Base-by-base conservation (phyloP, 768 basidiomycete species). In the Termitomyces sp. region DNA sequence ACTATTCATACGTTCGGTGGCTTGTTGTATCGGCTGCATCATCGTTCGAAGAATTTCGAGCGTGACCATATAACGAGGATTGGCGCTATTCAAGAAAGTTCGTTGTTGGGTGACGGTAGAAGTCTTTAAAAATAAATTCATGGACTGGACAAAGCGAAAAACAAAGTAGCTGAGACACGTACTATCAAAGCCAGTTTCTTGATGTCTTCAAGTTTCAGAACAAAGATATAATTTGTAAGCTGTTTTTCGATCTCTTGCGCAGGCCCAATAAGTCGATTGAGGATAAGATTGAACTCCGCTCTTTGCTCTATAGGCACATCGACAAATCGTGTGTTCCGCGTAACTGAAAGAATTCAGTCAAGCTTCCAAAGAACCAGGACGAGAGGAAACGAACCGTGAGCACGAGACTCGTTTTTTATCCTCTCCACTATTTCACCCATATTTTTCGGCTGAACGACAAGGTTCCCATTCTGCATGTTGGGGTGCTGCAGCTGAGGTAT, bases 131-230 rank as follows among this genome's bases (percentile, higher is more conserved):
- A 42, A 55, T 30, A 37, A 6, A 48, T 54, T 37, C 56, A 55
- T 51, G 44, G n/a, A 62, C 55, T 49, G 32, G 34, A 51, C 35
- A n/a, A 21, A n/a, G 19, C 43, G 27, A 52, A 52, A n/a, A 19
- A 40, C 43, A 46, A 17, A 21, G 48, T 12, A 35, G 45, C 9
- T 30, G 45, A 53, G 17, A 51, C 52, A 71, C 85, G 57, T 62
- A 88, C 88, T 52, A 86, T 83, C 12, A 73, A 66, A 35, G 85
- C 71, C 30, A 81, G 66, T 67, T 71, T 81, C 64, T 73, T 78
- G 49, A 87, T 71, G 43, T 79, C 79, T 12, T 83, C 80, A 40
- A 72, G 72, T 64, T 77, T 79, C 46, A 81, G 62, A 43, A 83
- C 66, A 21, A 75, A 63, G 52, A 71, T 68, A 59, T 78, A 74